Percentiles rank a stretch among this genome's conserved stretches.
These are phyloP conservation scores for Gardenia jasminoides DNA, from an alignment of 257 asterid genomes.

Conservation along the genomic window DNA sequence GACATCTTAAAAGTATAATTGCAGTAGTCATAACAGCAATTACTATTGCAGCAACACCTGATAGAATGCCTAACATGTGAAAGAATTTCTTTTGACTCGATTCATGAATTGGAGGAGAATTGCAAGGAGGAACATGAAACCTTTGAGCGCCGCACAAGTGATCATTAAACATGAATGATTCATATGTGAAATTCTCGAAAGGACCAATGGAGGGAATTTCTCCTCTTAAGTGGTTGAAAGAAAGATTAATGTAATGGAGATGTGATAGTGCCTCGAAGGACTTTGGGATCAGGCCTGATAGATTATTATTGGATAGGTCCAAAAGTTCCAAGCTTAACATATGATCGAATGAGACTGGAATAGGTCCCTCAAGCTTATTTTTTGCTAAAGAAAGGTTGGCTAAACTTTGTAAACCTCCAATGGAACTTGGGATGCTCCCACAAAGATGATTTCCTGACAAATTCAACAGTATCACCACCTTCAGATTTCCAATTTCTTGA, in stretches of 20 bases:
- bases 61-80: background rate
- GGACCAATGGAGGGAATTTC: conserved; percentile 22
- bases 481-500: conserved; percentile 26
- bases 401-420: conserved; percentile 24
- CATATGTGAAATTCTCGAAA: conserved; percentile 17
- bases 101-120: background rate
- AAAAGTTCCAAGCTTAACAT: conserved; percentile 24
- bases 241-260: conserved; percentile 27
- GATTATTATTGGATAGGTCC: conserved; percentile 35
- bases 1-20: too few relatives aligned
- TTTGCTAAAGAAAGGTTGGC: conserved; percentile 28
- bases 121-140: conserved; percentile 15
- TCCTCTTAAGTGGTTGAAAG: conserved; percentile 29
- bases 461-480: conserved; percentile 14
- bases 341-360: conserved; percentile 27
- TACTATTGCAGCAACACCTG: too few relatives aligned
- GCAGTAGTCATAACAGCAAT: too few relatives aligned
- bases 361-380: conserved; percentile 28
- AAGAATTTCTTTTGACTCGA: background rate
- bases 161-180: conserved; percentile 25
- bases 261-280: conserved; percentile 22
- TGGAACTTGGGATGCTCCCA: conserved; percentile 27
- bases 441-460: conserved; percentile 34
- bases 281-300: conserved; percentile 32
- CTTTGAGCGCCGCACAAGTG: conserved; percentile 19